Evolutionary conservation across 2,329 filamentous ascomycete species (phyloP).

Genomic region (Colletotrichum lentis): DNA sequence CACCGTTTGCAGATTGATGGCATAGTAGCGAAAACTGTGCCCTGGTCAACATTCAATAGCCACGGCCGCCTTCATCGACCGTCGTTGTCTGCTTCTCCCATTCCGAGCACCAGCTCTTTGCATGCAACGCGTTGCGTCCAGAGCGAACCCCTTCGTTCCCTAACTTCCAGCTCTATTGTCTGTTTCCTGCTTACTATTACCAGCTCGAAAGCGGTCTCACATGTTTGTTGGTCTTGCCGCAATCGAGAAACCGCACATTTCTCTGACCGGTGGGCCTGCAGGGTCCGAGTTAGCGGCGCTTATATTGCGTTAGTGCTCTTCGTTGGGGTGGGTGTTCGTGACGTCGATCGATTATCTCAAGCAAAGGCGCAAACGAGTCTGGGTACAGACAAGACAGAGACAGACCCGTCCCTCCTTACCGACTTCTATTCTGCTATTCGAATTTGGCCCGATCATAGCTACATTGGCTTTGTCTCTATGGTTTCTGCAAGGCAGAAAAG

Average conservation of each 20-base stretch:
- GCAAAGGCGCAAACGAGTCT: slow-evolving; percentile 20
- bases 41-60: not conserved
- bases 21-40: not conserved
- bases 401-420: not conserved
- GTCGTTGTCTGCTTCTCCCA: not conserved
- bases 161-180: slow-evolving; percentile 14
- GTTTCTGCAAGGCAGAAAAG: not conserved
- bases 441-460: no score
- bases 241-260: slow-evolving; percentile 23
- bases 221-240: slow-evolving; percentile 14
- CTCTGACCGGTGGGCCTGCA: slow-evolving; percentile 25
- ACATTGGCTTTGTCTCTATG: not conserved
- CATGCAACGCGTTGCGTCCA: not conserved
- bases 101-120: not conserved
- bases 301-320: slow-evolving; percentile 25
- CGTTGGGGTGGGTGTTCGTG: slow-evolving; percentile 27
- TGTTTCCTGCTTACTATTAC: slow-evolving; percentile 1
- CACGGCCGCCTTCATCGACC: not conserved
- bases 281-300: slow-evolving; percentile 34
- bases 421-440: not conserved
- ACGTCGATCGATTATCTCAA: slow-evolving; percentile 37
- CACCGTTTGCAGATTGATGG: not conserved
- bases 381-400: not conserved
- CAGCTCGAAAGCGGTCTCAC: slow-evolving; percentile 16
- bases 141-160: not conserved